A percentile compares a stretch with the other conserved stretches of the same genome.
phyloP scores from a whole-genome alignment of 306 rosid genomes.

The Acacia acuminata region DNA sequence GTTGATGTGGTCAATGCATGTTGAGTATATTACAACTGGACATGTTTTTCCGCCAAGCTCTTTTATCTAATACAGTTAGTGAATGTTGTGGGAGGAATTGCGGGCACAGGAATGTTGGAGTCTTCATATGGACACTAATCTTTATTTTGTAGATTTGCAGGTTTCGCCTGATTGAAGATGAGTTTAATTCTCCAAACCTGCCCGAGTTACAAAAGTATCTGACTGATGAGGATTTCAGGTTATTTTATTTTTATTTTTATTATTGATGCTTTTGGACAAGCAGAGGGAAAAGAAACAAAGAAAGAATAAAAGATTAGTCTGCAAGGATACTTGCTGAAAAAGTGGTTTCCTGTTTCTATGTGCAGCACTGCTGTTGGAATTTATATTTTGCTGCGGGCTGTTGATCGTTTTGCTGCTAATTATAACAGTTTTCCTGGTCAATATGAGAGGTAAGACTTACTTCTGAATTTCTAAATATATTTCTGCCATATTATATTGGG shows the following conservation, averaged over 20 bases:
- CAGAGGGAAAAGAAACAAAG: no score
- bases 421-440: slow-evolving; percentile 95
- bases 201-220: slow-evolving; percentile 82
- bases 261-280: slow-evolving; percentile 24
- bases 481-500: neutral
- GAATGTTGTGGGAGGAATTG: neutral
- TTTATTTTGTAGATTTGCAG: slow-evolving; percentile 81
- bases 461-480: slow-evolving; percentile 11
- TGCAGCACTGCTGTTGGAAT: slow-evolving; percentile 81
- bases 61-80: slow-evolving; percentile 1
- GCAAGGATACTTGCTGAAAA: slow-evolving; percentile 29
- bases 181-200: slow-evolving; percentile 74
- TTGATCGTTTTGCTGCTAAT: slow-evolving; percentile 92
- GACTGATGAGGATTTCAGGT: slow-evolving; percentile 96
- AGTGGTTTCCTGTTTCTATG: slow-evolving; percentile 30
- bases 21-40: slow-evolving; percentile 17
- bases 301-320: neutral
- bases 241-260: no score
- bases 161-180: slow-evolving; percentile 75
- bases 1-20: slow-evolving; percentile 1
- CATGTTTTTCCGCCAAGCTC: neutral
- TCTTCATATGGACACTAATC: slow-evolving; percentile 26
- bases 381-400: slow-evolving; percentile 91
- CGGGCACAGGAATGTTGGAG: neutral
- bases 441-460: slow-evolving; percentile 67